Evolutionary conservation across 768 basidiomycete species (phyloP).

Genomic region (Suillus lakei): DNA sequence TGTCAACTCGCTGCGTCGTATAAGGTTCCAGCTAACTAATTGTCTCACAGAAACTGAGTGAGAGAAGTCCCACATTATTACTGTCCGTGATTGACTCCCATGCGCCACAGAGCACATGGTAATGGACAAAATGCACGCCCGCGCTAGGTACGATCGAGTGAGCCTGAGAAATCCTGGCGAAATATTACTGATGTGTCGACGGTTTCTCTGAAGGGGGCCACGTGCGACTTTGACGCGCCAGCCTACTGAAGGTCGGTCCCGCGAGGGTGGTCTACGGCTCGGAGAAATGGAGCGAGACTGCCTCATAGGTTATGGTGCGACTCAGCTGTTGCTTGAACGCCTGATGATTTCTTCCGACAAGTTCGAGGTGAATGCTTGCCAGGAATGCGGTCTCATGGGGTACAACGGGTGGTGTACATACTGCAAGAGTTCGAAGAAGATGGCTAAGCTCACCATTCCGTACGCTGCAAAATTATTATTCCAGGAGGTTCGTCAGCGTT

Average conservation of each 20-base stretch:
- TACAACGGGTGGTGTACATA: constrained; percentile 97
- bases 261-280: constrained; percentile 94
- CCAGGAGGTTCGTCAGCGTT: constrained; percentile 68
- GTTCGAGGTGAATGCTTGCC: constrained; percentile 96
- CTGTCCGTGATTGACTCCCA: constrained; percentile 20
- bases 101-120: constrained; percentile 87
- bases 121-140: constrained; percentile 99
- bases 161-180: constrained; percentile 15
- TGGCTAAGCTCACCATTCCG: constrained; percentile 94
- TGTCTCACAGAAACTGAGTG: constrained; percentile 84
- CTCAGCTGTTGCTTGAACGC: constrained; percentile 93
- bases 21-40: constrained; percentile 11
- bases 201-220: constrained; percentile 69
- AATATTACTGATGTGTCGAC: constrained; percentile 15
- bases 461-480: constrained; percentile 94
- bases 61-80: constrained; percentile 33
- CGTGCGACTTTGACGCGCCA: constrained; percentile 96
- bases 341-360: constrained; percentile 99
- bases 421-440: constrained; percentile 96
- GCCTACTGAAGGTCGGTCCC: constrained; percentile 97
- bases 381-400: constrained; percentile 93
- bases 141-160: constrained; percentile 70
- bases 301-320: constrained; percentile 97
- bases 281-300: constrained; percentile 99
- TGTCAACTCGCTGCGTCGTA: constrained; percentile 22